Base-by-base conservation (phyloP, 2,329 filamentous ascomycete species). In the Diplodia scrobiculata region DNA sequence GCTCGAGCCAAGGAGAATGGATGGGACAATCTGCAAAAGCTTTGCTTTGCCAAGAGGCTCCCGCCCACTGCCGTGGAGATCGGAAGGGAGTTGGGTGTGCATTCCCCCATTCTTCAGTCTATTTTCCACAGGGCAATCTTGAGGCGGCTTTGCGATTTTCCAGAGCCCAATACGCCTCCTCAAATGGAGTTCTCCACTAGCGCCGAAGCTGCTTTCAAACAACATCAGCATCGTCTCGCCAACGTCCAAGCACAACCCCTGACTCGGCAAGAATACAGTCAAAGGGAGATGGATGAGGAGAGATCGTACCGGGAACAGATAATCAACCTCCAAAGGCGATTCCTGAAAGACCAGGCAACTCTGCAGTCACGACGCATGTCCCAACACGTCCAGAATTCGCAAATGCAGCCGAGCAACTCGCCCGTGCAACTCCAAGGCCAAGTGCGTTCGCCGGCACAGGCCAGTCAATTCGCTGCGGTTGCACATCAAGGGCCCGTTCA, bases 21-120 rank as follows among this genome's bases (percentile, higher is more conserved):
- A 48, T 72, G 67, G 21, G 29, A 38, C 2, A 19, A 25, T 1
- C 27, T 76, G 17, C 70, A 50, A 58, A 11, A 29, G 2, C 25
- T 5, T 38, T 80, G 69, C 68, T 66, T 65, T 48, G 45, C 59
- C 38, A 72, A 67, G 69, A 68, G 68, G 1, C 84, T 81, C 69
- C 87, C 87, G 3, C 83, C 86, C 5, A 75, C 87, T n/a, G 80
- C 85, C 38, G 79, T 81, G 63, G 87, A 89, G 70, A 75, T 90
- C 32, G 73, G 80, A 4, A 72, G 73, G n/a, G 70, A 74, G 13
- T 78, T 89, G 41, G 72, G 73, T 5, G 73, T 88, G 13, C 73
- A 72, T 7, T 89, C 87, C 0, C 72, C 77, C 0, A 78, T 82
- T 0, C 74, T 90, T 6, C 84, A 87, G 69, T 74, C 73, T 1